Evolutionary conservation across 495 filamentous ascomycete genomes (phyloP), one percentile per base, ranked within the genome.

Genomic region (Penicillium soppii): DNA sequence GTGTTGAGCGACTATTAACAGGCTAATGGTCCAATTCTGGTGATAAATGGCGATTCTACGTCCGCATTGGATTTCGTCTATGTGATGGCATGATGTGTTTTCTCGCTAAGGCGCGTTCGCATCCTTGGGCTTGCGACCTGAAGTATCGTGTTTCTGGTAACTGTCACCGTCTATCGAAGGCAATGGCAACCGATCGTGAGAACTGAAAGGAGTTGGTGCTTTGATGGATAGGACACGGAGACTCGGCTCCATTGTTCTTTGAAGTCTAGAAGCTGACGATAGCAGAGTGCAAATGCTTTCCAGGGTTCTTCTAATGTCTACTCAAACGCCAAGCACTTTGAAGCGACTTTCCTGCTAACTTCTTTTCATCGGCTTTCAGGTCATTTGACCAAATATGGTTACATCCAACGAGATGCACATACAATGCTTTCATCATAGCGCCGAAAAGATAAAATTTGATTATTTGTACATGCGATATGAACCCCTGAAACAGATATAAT

Each of bases 401-500:
- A 6, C 13, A 13, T 17, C 4, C 15, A 3, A 20, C 3, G 17
- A 42, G 10, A 43, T 4, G 4, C 17, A n/a, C n/a, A n/a, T n/a
- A 21, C 5, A 32, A 29, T 15, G 4, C 5, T 19, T 20, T 20
- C 13, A 37, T 17, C 21, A 47, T 25, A 15, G 25, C 7, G 8
- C 20, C 37, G 9, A 21, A 32, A 29, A 22, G 29, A 49, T 45
- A 29, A 49, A 4, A 7, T 41, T 19, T 40, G 39, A 45, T 45
- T 47, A 37, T 1, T 53, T 42, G 38, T 57, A 46, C 44, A 57
- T 53, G 43, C 49, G 52, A 47, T 29, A 33, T 20, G 13, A 33
- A 40, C 12, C 42, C n/a, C 38, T 7, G 27, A 38, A 8, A 32
- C 6, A 23, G 9, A 26, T 13, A 9, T n/a, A 26, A 37, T 21